Percentiles rank a stretch among this genome's conserved stretches.
phyloP scores from a whole-genome alignment of 257 asterid genomes.

The Capsicum rhomboideum region DNA sequence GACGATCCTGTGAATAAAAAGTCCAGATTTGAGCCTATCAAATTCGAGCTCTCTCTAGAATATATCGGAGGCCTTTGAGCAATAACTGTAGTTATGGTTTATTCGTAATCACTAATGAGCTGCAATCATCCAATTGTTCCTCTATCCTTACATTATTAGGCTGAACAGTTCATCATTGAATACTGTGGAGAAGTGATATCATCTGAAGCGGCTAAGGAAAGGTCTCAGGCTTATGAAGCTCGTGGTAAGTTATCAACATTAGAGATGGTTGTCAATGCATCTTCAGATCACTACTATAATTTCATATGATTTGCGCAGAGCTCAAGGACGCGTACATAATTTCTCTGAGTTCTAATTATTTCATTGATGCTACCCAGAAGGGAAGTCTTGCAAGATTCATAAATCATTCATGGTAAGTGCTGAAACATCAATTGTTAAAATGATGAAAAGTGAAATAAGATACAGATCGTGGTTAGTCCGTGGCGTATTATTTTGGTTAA shows the following conservation, averaged over 20 bases:
- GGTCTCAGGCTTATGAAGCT: slow-evolving; percentile 69
- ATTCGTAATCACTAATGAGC: background rate
- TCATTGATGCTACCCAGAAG: slow-evolving; percentile 75
- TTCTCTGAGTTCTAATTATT: slow-evolving; percentile 54
- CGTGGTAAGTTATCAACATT: slow-evolving; percentile 41
- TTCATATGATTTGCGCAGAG: slow-evolving; percentile 33
- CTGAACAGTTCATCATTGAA: slow-evolving; percentile 80
- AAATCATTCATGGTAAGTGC: slow-evolving; percentile 82
- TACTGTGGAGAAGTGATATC: slow-evolving; percentile 89
- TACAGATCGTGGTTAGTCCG: background rate
- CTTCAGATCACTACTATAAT: slow-evolving; percentile 1
- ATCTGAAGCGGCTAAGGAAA: slow-evolving; percentile 54
- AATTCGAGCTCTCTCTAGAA: no score
- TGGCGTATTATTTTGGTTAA: background rate
- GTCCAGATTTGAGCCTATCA: background rate
- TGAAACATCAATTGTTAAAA: background rate
- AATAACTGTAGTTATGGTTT: background rate
- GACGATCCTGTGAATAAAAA: background rate
- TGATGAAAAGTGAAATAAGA: background rate
- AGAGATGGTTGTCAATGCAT: slow-evolving; percentile 9
- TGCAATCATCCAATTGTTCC: background rate
- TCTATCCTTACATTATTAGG: slow-evolving; percentile 39
- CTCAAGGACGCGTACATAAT: slow-evolving; percentile 75
- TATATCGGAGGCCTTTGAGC: background rate
- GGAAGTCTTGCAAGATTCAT: slow-evolving; percentile 88